These are phyloP conservation scores for Talaromyces sp. DNA, from an alignment of 2,329 filamentous ascomycete species.

Conservation along the genomic window DNA sequence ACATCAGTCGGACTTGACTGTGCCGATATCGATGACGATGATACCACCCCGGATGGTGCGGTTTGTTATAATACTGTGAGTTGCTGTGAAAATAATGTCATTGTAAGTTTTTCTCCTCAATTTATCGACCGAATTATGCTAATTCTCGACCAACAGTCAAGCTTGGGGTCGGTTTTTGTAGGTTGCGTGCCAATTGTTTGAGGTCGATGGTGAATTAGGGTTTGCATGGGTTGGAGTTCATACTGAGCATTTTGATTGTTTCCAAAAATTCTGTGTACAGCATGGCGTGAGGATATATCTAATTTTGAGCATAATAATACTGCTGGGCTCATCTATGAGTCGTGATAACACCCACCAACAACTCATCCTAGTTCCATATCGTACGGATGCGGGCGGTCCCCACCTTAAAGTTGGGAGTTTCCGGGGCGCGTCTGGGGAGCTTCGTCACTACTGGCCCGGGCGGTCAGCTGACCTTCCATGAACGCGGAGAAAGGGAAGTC, in stretches of 20 bases:
- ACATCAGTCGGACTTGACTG: slow-evolving; percentile 4
- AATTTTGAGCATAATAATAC: background rate
- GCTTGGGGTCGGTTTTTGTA: background rate
- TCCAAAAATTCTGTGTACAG: background rate
- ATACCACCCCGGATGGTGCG: background rate
- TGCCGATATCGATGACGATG: slow-evolving; percentile 1
- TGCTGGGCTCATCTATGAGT: background rate
- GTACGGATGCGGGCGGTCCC: background rate
- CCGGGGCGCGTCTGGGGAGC: background rate
- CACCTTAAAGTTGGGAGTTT: background rate
- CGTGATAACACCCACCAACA: background rate
- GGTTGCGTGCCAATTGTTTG: slow-evolving; percentile 8
- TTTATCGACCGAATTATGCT: background rate
- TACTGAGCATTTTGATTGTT: background rate
- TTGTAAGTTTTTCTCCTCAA: slow-evolving; percentile 1
- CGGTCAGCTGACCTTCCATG: background rate
- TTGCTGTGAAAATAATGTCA: slow-evolving; percentile 11
- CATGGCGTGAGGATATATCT: background rate
- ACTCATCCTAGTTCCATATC: background rate
- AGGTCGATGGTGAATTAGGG: background rate
- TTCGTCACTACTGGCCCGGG: background rate
- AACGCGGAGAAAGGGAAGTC: background rate
- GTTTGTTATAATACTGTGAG: slow-evolving; percentile 12
- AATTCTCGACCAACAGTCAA: background rate
- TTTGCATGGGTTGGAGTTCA: slow-evolving; percentile 12